Percentiles rank a stretch among this genome's conserved stretches.
Evolutionary conservation across 192 early-diverging fungal genomes (phyloP).

Genomic region (Thamnidium elegans): DNA sequence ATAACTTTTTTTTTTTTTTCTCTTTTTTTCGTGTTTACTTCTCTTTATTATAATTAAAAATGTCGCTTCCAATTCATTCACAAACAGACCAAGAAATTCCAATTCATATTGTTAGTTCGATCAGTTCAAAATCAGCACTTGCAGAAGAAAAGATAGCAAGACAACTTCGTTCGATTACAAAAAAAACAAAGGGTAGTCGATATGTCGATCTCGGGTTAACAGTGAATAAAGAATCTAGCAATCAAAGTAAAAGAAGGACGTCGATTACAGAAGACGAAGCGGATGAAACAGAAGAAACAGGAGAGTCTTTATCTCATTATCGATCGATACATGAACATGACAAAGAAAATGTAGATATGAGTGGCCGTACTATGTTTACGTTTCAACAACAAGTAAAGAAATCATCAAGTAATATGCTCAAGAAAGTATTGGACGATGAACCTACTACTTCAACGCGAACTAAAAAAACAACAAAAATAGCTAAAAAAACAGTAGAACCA

Average conservation of each 20-base stretch:
- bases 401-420: constrained; percentile 17
- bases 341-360: constrained; percentile 18
- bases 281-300: constrained; percentile 5
- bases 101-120: constrained; percentile 37
- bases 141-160: constrained; percentile 36
- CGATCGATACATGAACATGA: neutral
- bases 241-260: neutral
- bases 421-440: constrained; percentile 10
- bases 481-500: neutral
- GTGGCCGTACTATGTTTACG: constrained; percentile 14
- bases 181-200: neutral
- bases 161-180: constrained; percentile 1
- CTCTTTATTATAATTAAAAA: neutral
- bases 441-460: neutral
- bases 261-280: neutral
- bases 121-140: constrained; percentile 30
- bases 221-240: neutral
- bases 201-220: constrained; percentile 15
- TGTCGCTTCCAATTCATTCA: constrained; percentile 2
- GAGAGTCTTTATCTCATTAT: neutral
- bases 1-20: constrained; percentile 10
- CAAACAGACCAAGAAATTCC: constrained; percentile 43
- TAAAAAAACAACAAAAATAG: neutral
- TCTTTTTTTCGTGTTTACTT: constrained; percentile 10
- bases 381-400: constrained; percentile 1